Evolutionary conservation across 768 basidiomycete genomes (phyloP), one percentile per base, ranked within the genome.

Genomic region (Xerocomus potaroensis): DNA sequence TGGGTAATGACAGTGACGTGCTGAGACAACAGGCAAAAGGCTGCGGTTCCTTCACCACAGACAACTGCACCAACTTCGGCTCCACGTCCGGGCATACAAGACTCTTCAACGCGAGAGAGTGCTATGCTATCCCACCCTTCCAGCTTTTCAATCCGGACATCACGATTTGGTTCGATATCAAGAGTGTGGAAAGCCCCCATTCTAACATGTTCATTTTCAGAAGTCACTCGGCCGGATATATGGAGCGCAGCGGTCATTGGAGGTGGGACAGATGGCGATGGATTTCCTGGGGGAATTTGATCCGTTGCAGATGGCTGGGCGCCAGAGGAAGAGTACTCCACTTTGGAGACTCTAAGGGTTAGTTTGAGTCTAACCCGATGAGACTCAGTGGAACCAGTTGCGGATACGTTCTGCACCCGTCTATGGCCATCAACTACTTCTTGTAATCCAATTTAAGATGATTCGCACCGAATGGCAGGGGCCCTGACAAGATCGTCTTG

Each of bases 31-130:
- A 99, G 69, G 66, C 96, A 98, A 64, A 99, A 88, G 9, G 91
- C 85, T 1, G 96, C 96, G 2, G 81, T 84, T 16, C 96, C 96
- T 73, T 99, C 96, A 27, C 96, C 95, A 54, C 90, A 91, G 4
- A 99, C 91, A 19, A 99, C 77, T 0, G 96, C 96, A 12, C 90
- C 96, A 4, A 99, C 86, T 59, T 99, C 96, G 5, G 96, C 96
- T 0, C 96, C 95, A 55, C 87, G 74, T 21, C 95, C 96, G n/a
- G 92, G 92, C 31, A 89, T 72, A 45, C 91, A 93, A 18, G 92
- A 80, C 51, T 98, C 96, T 42, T 88, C 75, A 0, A 99, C 80
- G 16, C 95, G 75, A 23, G 81, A 76, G 12, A 86, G 64, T 2
- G 93, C 87, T 42, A 99, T 70, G 48, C 87, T 91, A 60, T 99